Conservation (phyloP, 2,329 filamentous ascomycete genomes). For the Aspergillus intermedius region DNA sequence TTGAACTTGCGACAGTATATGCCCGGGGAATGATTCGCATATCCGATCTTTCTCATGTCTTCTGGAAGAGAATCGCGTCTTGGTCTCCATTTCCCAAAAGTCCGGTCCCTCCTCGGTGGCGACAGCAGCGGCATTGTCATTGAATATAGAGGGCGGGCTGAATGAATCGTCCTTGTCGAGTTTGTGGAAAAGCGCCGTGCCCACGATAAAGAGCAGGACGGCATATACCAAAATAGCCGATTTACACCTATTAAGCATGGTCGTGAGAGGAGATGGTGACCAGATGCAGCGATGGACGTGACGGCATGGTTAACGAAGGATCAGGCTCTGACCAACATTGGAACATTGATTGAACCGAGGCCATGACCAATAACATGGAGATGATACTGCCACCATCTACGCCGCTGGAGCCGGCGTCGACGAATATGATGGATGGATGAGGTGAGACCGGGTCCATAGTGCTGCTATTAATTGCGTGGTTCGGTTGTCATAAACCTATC, state of each 20-base stretch:
- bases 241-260: background rate
- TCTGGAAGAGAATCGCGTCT: conserved; percentile 10
- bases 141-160: background rate
- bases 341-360: background rate
- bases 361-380: background rate
- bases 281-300: background rate
- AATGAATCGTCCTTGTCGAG: background rate
- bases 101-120: conserved; percentile 3
- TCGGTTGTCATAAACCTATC: too few species aligned
- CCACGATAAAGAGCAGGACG: background rate
- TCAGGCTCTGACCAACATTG: background rate
- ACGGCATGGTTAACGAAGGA: background rate
- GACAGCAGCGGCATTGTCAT: background rate
- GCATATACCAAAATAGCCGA: background rate
- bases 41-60: conserved; percentile 2
- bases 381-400: too few species aligned
- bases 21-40: conserved; percentile 24
- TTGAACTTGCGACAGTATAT: conserved; percentile 39
- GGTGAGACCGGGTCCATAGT: too few species aligned
- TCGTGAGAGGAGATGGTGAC: background rate
- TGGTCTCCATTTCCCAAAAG: conserved; percentile 19
- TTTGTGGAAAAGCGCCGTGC: background rate
- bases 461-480: too few species aligned
- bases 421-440: too few species aligned
- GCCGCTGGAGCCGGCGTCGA: too few species aligned